Evolutionary conservation across 2,329 filamentous ascomycete species (phyloP).

Genomic region (Sodiomyces alkalinus): DNA sequence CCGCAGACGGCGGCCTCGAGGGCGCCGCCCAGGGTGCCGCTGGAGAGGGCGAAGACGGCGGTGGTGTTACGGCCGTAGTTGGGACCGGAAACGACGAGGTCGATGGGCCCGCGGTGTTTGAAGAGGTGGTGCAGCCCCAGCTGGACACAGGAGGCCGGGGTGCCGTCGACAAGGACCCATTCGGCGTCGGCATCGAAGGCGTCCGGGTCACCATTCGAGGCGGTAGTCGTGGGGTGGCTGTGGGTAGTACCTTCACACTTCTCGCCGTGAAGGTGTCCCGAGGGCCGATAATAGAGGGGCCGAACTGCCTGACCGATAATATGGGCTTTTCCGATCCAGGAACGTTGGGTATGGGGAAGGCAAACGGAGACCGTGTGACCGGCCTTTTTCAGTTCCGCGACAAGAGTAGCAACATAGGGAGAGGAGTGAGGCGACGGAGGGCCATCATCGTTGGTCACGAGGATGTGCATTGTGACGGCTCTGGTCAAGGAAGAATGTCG

Average conservation of each 20-base stretch:
- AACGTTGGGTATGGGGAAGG: slow-evolving; percentile 79
- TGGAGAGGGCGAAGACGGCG: slow-evolving; percentile 62
- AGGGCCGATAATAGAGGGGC: slow-evolving; percentile 66
- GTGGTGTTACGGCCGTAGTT: slow-evolving; percentile 78
- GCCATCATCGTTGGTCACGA: slow-evolving; percentile 66
- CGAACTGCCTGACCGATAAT: slow-evolving; percentile 81
- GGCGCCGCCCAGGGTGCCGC: slow-evolving; percentile 62
- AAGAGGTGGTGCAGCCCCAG: slow-evolving; percentile 74
- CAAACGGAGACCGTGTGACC: slow-evolving; percentile 86
- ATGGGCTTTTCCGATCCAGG: slow-evolving; percentile 97
- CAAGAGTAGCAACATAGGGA: slow-evolving; percentile 64
- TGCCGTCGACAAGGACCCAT: slow-evolving; percentile 71
- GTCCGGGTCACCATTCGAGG: neutral
- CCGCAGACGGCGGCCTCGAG: slow-evolving; percentile 63
- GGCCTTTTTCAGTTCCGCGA: slow-evolving; percentile 52
- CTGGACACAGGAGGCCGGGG: slow-evolving; percentile 67
- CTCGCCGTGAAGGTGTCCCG: slow-evolving; percentile 22
- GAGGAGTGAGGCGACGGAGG: slow-evolving; percentile 65
- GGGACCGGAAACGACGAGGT: slow-evolving; percentile 65
- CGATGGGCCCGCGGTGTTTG: slow-evolving; percentile 52
- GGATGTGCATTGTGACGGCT: slow-evolving; percentile 38
- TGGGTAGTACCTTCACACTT: slow-evolving; percentile 50
- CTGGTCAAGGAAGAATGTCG: neutral
- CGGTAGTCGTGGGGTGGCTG: slow-evolving; percentile 33
- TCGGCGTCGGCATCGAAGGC: slow-evolving; percentile 44